A percentile compares a stretch with the other conserved stretches of the same genome.
phyloP scores from a whole-genome alignment of 164 flowering plant genomes.

The Piper betle region DNA sequence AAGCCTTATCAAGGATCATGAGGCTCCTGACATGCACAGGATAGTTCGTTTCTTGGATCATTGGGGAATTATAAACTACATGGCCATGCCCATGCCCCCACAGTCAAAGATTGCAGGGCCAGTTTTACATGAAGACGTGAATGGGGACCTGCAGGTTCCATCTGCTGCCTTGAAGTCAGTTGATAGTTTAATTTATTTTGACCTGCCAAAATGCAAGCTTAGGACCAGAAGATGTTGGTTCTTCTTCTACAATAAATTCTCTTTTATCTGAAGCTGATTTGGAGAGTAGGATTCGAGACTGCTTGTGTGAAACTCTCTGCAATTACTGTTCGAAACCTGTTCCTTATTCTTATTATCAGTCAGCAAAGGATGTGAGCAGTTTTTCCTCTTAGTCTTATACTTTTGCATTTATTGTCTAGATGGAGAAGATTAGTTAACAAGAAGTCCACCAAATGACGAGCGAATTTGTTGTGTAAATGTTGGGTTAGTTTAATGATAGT shows the following conservation, averaged over 20 bases:
- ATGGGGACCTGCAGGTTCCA: constrained; percentile 75
- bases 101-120: constrained; percentile 35
- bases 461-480: too few species aligned
- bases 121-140: constrained; percentile 51
- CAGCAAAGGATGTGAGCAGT: constrained; percentile 69
- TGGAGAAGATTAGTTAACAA: too few species aligned
- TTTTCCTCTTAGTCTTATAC: background rate
- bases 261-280: constrained; percentile 43
- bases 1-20: constrained; percentile 34
- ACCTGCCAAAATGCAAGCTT: constrained; percentile 70
- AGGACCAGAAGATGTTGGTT: constrained; percentile 47
- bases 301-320: constrained; percentile 58
- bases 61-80: constrained; percentile 96
- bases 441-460: too few species aligned
- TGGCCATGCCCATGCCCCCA: constrained; percentile 32
- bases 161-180: constrained; percentile 71
- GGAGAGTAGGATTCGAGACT: constrained; percentile 66
- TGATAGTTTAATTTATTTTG: constrained; percentile 86
- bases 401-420: background rate
- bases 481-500: too few species aligned
- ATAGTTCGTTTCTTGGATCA: constrained; percentile 79
- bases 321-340: constrained; percentile 48
- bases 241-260: constrained; percentile 17
- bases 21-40: constrained; percentile 48
- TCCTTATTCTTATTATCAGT: constrained; percentile 52